These are phyloP conservation scores for Odonthalia washingtoniensis DNA, from an alignment of 31 red algal species.

Conservation along the genomic window DNA sequence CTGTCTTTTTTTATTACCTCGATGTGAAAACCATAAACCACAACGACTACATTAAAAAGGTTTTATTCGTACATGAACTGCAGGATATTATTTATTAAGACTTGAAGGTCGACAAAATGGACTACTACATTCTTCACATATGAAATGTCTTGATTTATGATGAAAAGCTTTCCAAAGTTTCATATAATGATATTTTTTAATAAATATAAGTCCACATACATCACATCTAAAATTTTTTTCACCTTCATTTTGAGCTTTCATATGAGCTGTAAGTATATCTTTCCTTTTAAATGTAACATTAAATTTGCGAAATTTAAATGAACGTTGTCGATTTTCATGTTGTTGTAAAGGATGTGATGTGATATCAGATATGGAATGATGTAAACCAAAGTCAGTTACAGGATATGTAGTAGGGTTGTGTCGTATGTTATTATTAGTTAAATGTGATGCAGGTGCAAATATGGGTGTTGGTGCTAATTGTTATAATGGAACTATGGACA, in stretches of 20 bases:
- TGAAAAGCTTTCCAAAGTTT: constrained; percentile 81
- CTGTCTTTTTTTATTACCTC: constrained; percentile 75
- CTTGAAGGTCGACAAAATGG: constrained; percentile 71
- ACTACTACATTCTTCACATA: constrained; percentile 63
- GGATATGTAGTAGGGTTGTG: too few species aligned
- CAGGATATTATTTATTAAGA: constrained; percentile 68
- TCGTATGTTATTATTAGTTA: too few species aligned
- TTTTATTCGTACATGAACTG: constrained; percentile 74
- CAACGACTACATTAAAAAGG: constrained; percentile 74
- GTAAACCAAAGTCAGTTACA: too few species aligned
- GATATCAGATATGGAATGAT: too few species aligned
- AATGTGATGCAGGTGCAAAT: too few species aligned
- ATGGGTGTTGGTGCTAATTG: too few species aligned
- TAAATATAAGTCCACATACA: constrained; percentile 58
- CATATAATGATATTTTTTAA: constrained; percentile 73
- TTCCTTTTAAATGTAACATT: constrained; percentile 43
- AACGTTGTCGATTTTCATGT: too few species aligned
- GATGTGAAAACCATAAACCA: constrained; percentile 70
- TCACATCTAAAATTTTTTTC: constrained; percentile 64
- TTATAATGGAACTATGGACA: too few species aligned
- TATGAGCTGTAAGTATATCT: constrained; percentile 56
- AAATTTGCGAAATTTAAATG: not conserved
- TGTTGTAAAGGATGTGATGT: too few species aligned
- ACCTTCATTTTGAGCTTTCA: constrained; percentile 54
- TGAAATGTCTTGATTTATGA: constrained; percentile 71